These are phyloP conservation scores for Saksenaea vasiformis DNA, from an alignment of 371 early-diverging fungal genomes.

Conservation along the genomic window DNA sequence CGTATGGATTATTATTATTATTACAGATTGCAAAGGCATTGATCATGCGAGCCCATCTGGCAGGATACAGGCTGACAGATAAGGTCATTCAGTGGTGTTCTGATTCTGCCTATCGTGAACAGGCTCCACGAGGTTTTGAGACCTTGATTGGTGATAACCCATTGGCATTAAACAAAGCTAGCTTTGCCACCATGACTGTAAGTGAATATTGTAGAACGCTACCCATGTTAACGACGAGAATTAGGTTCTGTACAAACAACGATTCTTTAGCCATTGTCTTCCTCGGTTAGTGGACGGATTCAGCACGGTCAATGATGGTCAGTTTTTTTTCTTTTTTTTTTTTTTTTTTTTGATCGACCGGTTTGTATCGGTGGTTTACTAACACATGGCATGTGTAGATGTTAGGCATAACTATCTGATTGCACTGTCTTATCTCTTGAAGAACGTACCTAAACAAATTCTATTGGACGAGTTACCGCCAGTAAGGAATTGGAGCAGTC, in stretches of 20 bases:
- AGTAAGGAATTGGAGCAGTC: constrained; percentile 44
- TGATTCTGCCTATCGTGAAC: constrained; percentile 38
- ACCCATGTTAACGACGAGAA: no score
- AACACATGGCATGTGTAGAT: constrained; percentile 20
- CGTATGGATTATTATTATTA: no score
- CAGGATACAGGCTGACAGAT: constrained; percentile 61
- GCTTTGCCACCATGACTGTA: constrained; percentile 72
- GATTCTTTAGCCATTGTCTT: constrained; percentile 74
- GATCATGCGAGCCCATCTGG: constrained; percentile 50
- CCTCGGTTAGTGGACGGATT: constrained; percentile 75
- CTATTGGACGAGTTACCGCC: constrained; percentile 75
- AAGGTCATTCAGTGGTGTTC: constrained; percentile 59
- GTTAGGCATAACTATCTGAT: constrained; percentile 71
- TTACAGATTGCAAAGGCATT: constrained; percentile 70
- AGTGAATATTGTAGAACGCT: no score
- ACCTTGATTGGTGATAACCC: constrained; percentile 70
- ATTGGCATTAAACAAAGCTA: constrained; percentile 67
- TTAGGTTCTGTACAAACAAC: constrained; percentile 82
- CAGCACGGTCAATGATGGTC: constrained; percentile 44
- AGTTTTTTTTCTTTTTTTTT: neutral
- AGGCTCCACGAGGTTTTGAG: constrained; percentile 69
- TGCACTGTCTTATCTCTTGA: constrained; percentile 80
- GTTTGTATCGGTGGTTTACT: neutral
- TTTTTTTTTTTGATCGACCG: neutral
- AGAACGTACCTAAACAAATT: constrained; percentile 81